Percentiles rank a stretch among this genome's conserved stretches.
Conservation (phyloP, 352 stramenopile genomes). For the Pythium scleroteichum region DNA sequence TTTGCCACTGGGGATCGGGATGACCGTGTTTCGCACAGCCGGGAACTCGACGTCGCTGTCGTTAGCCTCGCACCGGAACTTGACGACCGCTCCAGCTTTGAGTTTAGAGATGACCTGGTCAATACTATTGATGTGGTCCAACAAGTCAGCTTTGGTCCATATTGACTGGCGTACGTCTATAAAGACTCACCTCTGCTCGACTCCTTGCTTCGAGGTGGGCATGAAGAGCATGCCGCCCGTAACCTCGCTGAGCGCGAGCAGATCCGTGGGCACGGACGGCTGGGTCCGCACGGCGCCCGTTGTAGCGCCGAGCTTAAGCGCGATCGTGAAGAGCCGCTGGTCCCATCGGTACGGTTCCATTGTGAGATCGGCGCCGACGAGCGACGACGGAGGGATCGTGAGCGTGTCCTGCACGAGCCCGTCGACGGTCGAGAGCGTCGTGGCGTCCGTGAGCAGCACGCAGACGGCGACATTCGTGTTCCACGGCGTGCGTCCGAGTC, state of each 20-base stretch:
- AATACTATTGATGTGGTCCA: conserved; percentile 41
- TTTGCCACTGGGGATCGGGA: conserved; percentile 66
- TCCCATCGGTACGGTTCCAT: conserved; percentile 87
- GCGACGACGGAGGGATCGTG: conserved; percentile 61
- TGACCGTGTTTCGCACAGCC: conserved; percentile 64
- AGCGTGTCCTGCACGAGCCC: conserved; percentile 77
- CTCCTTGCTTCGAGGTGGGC: conserved; percentile 73
- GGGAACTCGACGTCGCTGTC: conserved; percentile 55
- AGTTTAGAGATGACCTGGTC: conserved; percentile 84
- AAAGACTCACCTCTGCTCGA: conserved; percentile 56
- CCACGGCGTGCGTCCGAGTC: conserved; percentile 68
- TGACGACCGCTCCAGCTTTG: conserved; percentile 80
- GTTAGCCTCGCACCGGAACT: conserved; percentile 68
- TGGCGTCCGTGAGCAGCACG: conserved; percentile 83
- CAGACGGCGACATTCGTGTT: conserved; percentile 86
- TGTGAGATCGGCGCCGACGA: conserved; percentile 78
- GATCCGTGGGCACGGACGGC: conserved; percentile 57
- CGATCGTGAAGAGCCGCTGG: conserved; percentile 77
- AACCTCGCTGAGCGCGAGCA: conserved; percentile 84
- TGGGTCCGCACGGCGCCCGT: conserved; percentile 46
- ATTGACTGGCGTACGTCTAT: background rate
- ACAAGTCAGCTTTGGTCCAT: background rate
- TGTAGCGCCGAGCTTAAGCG: conserved; percentile 78
- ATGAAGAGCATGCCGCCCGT: conserved; percentile 84
- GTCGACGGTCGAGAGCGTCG: conserved; percentile 58